Conservation (phyloP, 352 stramenopile species). For the Peronospora destructor region DNA sequence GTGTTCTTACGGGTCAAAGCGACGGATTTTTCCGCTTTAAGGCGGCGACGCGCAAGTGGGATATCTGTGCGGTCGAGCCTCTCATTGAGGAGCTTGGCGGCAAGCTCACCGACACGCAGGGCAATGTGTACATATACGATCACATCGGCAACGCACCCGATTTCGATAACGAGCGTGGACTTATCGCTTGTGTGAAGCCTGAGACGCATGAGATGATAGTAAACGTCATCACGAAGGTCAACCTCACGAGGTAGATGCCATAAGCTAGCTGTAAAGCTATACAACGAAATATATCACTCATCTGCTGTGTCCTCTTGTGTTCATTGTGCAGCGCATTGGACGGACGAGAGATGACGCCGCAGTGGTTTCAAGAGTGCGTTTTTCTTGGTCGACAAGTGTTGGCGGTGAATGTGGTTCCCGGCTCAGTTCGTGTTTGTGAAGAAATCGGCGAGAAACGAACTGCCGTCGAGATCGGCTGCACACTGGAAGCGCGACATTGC, state of each 20-base stretch:
- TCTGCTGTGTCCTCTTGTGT: slow-evolving; percentile 12
- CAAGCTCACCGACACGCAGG: slow-evolving; percentile 47
- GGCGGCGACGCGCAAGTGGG: slow-evolving; percentile 66
- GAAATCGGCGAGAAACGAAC: slow-evolving; percentile 48
- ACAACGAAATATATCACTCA: slow-evolving; percentile 27
- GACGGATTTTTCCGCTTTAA: slow-evolving; percentile 70
- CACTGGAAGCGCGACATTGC: slow-evolving; percentile 53
- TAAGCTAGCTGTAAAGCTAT: slow-evolving; percentile 14
- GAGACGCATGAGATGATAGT: slow-evolving; percentile 32
- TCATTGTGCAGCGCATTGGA: slow-evolving; percentile 38
- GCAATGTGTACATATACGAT: slow-evolving; percentile 58
- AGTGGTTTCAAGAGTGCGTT: slow-evolving; percentile 41
- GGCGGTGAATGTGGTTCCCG: slow-evolving; percentile 22
- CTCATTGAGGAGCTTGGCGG: slow-evolving; percentile 53
- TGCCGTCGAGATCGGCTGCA: slow-evolving; percentile 31
- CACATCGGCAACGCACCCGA: slow-evolving; percentile 35
- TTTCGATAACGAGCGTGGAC: slow-evolving; percentile 57
- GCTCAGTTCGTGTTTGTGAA: slow-evolving; percentile 58
- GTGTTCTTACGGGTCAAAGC: slow-evolving; percentile 49
- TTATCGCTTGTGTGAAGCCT: slow-evolving; percentile 43
- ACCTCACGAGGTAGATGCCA: slow-evolving; percentile 44
- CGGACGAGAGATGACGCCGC: slow-evolving; percentile 31
- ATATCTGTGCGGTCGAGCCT: slow-evolving; percentile 70
- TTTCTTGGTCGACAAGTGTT: slow-evolving; percentile 18
- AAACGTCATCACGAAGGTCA: slow-evolving; percentile 40